phyloP scores from a whole-genome alignment of 1,139 yeast genomes.

The Suhomyces bribrorum region DNA sequence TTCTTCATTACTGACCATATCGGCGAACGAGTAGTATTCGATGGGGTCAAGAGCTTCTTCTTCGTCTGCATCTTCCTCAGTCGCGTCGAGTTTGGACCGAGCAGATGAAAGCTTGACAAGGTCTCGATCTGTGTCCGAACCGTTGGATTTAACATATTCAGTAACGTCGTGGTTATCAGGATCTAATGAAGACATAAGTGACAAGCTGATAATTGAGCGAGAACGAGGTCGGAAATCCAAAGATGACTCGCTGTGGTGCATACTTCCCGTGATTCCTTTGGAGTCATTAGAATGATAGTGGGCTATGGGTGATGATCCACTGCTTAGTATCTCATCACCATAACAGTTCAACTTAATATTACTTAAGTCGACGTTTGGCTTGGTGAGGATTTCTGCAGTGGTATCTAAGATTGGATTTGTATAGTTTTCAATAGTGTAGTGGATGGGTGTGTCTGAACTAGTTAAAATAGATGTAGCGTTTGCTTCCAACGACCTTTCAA shows the following conservation, averaged over 20 bases:
- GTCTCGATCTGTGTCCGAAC: not conserved
- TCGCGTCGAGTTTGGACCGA: constrained; percentile 1
- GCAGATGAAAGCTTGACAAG: not conserved
- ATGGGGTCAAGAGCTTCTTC: constrained; percentile 19
- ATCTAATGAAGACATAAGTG: constrained; percentile 25
- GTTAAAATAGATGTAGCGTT: constrained; percentile 15
- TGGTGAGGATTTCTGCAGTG: constrained; percentile 31
- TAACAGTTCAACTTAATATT: constrained; percentile 33
- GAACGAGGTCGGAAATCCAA: constrained; percentile 18
- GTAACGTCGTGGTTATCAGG: constrained; percentile 7
- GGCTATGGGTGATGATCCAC: constrained; percentile 3
- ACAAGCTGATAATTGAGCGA: constrained; percentile 28
- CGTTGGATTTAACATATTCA: not conserved
- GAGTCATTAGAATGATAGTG: constrained; percentile 1
- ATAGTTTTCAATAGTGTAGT: constrained; percentile 32
- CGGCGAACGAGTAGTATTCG: constrained; percentile 38
- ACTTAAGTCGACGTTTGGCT: constrained; percentile 29
- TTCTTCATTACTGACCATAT: constrained; percentile 27
- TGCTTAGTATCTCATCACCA: constrained; percentile 16
- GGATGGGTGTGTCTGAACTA: constrained; percentile 24
- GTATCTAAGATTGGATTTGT: constrained; percentile 35
- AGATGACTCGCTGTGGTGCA: constrained; percentile 4
- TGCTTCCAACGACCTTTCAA: constrained; percentile 20
- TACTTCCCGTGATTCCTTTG: constrained; percentile 2
- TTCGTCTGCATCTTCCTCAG: constrained; percentile 7